These are phyloP conservation scores for Taxillus chinensis DNA, from an alignment of 164 flowering plant genomes.

Conservation along the genomic window DNA sequence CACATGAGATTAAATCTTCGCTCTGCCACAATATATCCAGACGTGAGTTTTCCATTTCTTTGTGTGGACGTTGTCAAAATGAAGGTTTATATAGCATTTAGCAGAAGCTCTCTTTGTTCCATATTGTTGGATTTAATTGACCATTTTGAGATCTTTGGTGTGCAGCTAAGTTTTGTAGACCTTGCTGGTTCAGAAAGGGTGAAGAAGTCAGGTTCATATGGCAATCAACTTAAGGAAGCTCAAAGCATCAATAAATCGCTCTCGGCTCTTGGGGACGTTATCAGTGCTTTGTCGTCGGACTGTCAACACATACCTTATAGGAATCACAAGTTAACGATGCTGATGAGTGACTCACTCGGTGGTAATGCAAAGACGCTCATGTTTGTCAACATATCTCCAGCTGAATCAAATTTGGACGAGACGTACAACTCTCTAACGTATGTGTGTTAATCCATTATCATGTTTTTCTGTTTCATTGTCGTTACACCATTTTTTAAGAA, in stretches of 20 bases:
- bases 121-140: neutral
- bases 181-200: conserved; percentile 99
- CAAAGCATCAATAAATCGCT: conserved; percentile 97
- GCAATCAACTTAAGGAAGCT: conserved; percentile 92
- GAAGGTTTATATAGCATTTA: too few relatives aligned
- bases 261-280: conserved; percentile 97
- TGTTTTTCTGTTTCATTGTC: too few relatives aligned
- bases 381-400: conserved; percentile 95
- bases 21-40: too few relatives aligned
- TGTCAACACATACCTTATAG: conserved; percentile 89
- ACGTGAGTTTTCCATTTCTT: too few relatives aligned
- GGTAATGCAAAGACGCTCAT: conserved; percentile 98
- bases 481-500: too few relatives aligned
- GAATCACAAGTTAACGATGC: conserved; percentile 93
- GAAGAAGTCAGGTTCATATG: conserved; percentile 91
- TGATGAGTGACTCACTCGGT: conserved; percentile 99
- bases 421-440: conserved; percentile 82
- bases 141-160: neutral
- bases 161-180: conserved; percentile 98
- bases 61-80: too few relatives aligned
- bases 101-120: too few relatives aligned
- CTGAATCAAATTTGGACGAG: conserved; percentile 93
- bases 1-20: too few relatives aligned
- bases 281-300: conserved; percentile 80
- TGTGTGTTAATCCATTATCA: conserved; percentile 7